A percentile compares a stretch with the other conserved stretches of the same genome.
Conservation (phyloP, 768 basidiomycete species). For the Cyclocybe aegerita region DNA sequence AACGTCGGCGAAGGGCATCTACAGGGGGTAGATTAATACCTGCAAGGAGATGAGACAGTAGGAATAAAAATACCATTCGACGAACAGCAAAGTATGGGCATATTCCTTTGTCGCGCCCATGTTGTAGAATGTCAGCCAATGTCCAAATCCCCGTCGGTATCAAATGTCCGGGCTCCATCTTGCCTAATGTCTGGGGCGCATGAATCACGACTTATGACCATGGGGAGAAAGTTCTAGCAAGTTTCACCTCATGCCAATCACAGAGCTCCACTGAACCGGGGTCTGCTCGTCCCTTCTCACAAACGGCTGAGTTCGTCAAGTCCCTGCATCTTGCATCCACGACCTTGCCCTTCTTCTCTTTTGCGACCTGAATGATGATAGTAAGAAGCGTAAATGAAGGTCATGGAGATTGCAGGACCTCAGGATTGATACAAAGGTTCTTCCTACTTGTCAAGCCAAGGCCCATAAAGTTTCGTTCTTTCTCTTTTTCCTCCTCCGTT, state of each 20-base stretch:
- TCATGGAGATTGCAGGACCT: conserved; percentile 47
- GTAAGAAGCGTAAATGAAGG: not conserved
- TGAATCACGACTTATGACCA: conserved; percentile 5
- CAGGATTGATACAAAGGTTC: conserved; percentile 94
- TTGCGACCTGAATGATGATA: conserved; percentile 67
- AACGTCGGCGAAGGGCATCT: conserved; percentile 96
- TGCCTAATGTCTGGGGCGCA: conserved; percentile 67
- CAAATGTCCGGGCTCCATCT: conserved; percentile 76
- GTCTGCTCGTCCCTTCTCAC: conserved; percentile 80
- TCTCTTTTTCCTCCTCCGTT: conserved; percentile 69
- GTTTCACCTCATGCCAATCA: conserved; percentile 87
- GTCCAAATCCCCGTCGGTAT: conserved; percentile 92
- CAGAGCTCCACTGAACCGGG: conserved; percentile 93
- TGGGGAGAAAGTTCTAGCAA: conserved; percentile 13
- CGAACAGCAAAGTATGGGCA: conserved; percentile 98
- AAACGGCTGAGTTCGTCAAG: conserved; percentile 80
- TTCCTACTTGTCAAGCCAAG: conserved; percentile 94
- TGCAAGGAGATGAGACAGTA: not conserved
- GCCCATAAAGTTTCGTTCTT: conserved; percentile 83
- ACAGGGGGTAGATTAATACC: conserved; percentile 8
- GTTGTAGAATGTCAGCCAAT: conserved; percentile 86
- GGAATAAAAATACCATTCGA: conserved; percentile 67
- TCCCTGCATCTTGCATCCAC: conserved; percentile 98
- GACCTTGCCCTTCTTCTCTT: conserved; percentile 97
- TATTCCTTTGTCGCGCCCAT: conserved; percentile 80